Base-by-base conservation (phyloP, 2,329 filamentous ascomycete genomes). In the Apiospora marii region DNA sequence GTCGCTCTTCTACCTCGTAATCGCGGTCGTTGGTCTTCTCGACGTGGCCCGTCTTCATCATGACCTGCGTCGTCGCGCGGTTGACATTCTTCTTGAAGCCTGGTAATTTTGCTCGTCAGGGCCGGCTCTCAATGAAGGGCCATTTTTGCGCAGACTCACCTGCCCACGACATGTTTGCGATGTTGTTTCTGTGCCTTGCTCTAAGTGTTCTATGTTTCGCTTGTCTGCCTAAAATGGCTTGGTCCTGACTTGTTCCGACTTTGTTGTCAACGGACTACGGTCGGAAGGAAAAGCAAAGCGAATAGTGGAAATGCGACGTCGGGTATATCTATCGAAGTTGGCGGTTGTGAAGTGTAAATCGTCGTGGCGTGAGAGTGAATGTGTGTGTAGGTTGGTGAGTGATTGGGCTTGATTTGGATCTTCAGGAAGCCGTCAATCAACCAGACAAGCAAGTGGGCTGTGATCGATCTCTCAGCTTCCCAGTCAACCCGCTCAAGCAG, bases 31-130 rank as follows among this genome's bases (percentile, higher is more conserved):
- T 98, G 37, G 96, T 99, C 86, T 96, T 96, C 85, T 99, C 96
- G 79, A 99, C 97, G 87, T 98, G 96, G 74, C 96, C 94, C 72
- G 95, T 97, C 90, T 99, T 99, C 96, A 99, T 98, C 94, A 99
- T 98, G 75, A 98, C 96, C 92, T 98, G 95, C 86, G 97, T 99
- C 84, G 96, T 98, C 80, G 96, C 96, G 87, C 96, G 94, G 88
- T 96, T 96, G 87, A 98, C 95, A 91, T 97, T 97, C 84, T 97
- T 98, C 87, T 96, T 95, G 87, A 95, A 96, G 76, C 92, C 92
- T 93, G 80, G 1, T 71, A 44, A 41, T 37, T 61, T n/a, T 24
- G 3, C 4, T 64, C 34, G 22, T 64, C 58, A 64, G 53, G 22
- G 37, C 6, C 10, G 48, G 48, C 16, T 64, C 73, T 41, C 58